These are phyloP conservation scores for Phytophthora meadii DNA, from an alignment of 352 stramenopile species.

Conservation along the genomic window DNA sequence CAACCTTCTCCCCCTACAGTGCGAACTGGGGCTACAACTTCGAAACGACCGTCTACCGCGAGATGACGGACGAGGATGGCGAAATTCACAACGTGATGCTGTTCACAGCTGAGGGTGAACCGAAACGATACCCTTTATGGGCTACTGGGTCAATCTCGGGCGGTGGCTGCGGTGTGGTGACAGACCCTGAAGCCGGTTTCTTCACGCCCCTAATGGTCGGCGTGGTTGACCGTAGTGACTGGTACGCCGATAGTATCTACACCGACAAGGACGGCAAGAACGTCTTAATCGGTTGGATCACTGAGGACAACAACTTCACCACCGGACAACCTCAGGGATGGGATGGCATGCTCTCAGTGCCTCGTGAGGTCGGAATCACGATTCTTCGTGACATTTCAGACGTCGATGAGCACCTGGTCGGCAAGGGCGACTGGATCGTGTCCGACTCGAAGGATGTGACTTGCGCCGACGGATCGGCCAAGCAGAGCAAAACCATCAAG, in stretches of 20 bases:
- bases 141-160: slow-evolving; percentile 48
- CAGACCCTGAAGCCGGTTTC: slow-evolving; percentile 37
- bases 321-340: slow-evolving; percentile 65
- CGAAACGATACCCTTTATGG: slow-evolving; percentile 70
- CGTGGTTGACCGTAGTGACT: slow-evolving; percentile 65
- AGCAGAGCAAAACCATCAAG: slow-evolving; percentile 71
- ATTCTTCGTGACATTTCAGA: slow-evolving; percentile 66
- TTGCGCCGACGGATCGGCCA: slow-evolving; percentile 27
- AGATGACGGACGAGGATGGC: slow-evolving; percentile 63
- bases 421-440: slow-evolving; percentile 68
- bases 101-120: slow-evolving; percentile 55
- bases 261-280: slow-evolving; percentile 64
- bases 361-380: slow-evolving; percentile 55
- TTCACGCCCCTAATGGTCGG: slow-evolving; percentile 68
- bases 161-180: slow-evolving; percentile 21
- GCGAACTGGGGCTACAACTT: slow-evolving; percentile 72
- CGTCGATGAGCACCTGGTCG: slow-evolving; percentile 48
- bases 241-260: slow-evolving; percentile 77
- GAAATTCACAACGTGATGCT: slow-evolving; percentile 71
- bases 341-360: slow-evolving; percentile 71
- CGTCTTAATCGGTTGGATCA: slow-evolving; percentile 71
- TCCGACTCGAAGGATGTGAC: slow-evolving; percentile 41
- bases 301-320: slow-evolving; percentile 59
- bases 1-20: slow-evolving; percentile 65
- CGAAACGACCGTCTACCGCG: slow-evolving; percentile 68